A percentile compares a stretch with the other conserved stretches of the same genome.
These are phyloP conservation scores for Ambrosiella beaveri DNA, from an alignment of 2,329 filamentous ascomycete genomes.

Conservation along the genomic window DNA sequence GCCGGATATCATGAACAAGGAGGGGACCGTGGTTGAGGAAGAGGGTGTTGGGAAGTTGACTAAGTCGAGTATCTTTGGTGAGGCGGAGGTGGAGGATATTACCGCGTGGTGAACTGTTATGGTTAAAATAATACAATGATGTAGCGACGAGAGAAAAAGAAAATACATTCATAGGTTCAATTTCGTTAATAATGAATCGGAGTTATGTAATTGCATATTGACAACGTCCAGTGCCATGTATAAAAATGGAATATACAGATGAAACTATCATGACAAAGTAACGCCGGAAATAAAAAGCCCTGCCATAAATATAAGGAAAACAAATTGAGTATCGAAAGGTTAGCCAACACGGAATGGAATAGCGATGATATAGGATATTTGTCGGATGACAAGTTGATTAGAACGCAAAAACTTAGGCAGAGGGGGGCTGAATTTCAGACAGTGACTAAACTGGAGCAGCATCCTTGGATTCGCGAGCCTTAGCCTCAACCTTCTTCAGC, in stretches of 20 bases:
- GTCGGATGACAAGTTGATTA: too few species aligned
- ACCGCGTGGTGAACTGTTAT: conserved; percentile 55
- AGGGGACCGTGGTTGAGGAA: conserved; percentile 30
- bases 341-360: background rate
- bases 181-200: background rate
- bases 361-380: too few species aligned
- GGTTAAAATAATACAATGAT: background rate
- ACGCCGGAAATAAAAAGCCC: background rate
- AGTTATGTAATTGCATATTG: background rate
- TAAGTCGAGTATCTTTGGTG: conserved; percentile 84
- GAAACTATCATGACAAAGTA: background rate
- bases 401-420: background rate
- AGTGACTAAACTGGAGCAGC: background rate
- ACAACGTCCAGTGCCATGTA: background rate
- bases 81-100: conserved; percentile 91
- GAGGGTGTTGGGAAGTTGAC: conserved; percentile 44
- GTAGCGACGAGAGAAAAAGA: background rate
- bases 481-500: conserved; percentile 31
- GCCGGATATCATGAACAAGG: conserved; percentile 69
- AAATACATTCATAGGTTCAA: background rate
- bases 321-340: background rate
- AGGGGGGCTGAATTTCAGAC: background rate
- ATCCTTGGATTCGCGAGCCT: background rate
- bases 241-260: background rate
- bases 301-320: background rate